These are phyloP conservation scores for Pythium angustatum DNA, from an alignment of 352 stramenopile species.

Conservation along the genomic window DNA sequence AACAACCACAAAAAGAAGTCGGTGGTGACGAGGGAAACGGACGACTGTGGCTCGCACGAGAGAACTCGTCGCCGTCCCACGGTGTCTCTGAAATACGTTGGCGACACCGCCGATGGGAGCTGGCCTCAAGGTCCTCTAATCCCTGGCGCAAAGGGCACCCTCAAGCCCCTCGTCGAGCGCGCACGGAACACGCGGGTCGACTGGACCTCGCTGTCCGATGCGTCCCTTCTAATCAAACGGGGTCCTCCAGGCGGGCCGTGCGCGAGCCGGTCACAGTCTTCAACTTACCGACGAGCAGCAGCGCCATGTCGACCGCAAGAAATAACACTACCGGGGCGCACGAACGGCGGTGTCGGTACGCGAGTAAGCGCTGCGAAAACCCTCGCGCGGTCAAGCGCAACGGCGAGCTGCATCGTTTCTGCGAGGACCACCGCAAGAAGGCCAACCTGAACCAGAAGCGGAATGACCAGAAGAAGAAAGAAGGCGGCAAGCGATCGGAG, in stretches of 20 bases:
- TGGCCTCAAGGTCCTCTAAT: neutral
- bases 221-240: neutral
- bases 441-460: conserved; percentile 64
- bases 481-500: neutral
- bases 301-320: neutral
- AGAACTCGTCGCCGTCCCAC: conserved; percentile 10
- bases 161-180: neutral
- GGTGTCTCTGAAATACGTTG: conserved; percentile 2
- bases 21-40: neutral
- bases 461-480: conserved; percentile 36
- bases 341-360: conserved; percentile 29
- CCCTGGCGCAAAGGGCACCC: neutral
- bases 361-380: conserved; percentile 26
- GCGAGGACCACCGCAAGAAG: conserved; percentile 32
- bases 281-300: neutral
- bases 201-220: neutral
- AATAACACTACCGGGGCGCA: conserved; percentile 1
- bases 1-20: neutral
- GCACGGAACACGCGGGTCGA: neutral
- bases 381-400: conserved; percentile 34
- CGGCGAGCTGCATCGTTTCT: conserved; percentile 34
- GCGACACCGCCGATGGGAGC: neutral
- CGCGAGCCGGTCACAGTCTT: neutral
- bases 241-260: neutral
- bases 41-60: neutral